Evolutionary conservation across 352 stramenopile species (phyloP).

Genomic region (Pythium grandisporangium): DNA sequence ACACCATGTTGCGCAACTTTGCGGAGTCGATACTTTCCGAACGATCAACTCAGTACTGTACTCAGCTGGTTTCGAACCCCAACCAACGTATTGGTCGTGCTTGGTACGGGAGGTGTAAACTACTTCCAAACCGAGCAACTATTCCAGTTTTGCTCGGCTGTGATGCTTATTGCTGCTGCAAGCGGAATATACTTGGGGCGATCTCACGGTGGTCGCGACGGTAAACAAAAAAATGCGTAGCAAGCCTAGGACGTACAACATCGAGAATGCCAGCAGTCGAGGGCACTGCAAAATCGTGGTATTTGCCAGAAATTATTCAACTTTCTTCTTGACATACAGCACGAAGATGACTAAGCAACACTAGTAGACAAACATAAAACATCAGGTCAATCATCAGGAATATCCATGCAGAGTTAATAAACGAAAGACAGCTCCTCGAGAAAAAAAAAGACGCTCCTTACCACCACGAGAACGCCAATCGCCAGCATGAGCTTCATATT

Average conservation of each 20-base stretch:
- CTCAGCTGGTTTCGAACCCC: conserved; percentile 26
- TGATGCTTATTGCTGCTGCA: conserved; percentile 41
- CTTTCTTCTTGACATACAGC: conserved; percentile 20
- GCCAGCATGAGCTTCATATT: conserved; percentile 86
- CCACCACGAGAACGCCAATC: conserved; percentile 51
- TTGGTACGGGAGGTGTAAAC: conserved; percentile 18
- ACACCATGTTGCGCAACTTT: conserved; percentile 22
- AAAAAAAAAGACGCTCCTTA: too few relatives aligned
- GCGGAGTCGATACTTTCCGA: conserved; percentile 21
- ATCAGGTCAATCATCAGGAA: conserved; percentile 5
- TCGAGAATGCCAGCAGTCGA: conserved; percentile 7
- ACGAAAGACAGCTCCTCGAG: too few relatives aligned
- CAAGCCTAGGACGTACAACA: too few relatives aligned
- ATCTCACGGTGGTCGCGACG: too few relatives aligned
- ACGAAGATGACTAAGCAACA: conserved; percentile 11
- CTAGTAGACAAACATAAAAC: conserved; percentile 34
- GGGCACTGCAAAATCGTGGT: background rate
- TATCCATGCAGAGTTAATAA: too few relatives aligned
- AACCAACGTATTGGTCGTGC: conserved; percentile 29
- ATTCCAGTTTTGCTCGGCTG: conserved; percentile 20
- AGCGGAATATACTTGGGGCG: too few relatives aligned
- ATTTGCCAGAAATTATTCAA: conserved; percentile 2
- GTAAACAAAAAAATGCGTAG: too few relatives aligned
- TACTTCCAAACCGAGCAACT: conserved; percentile 9
- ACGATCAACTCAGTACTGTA: conserved; percentile 16